Evolutionary conservation across 2,329 filamentous ascomycete species (phyloP), one percentile per base, ranked within the genome.

Genomic region (Beauveria scarabaeidicola): DNA sequence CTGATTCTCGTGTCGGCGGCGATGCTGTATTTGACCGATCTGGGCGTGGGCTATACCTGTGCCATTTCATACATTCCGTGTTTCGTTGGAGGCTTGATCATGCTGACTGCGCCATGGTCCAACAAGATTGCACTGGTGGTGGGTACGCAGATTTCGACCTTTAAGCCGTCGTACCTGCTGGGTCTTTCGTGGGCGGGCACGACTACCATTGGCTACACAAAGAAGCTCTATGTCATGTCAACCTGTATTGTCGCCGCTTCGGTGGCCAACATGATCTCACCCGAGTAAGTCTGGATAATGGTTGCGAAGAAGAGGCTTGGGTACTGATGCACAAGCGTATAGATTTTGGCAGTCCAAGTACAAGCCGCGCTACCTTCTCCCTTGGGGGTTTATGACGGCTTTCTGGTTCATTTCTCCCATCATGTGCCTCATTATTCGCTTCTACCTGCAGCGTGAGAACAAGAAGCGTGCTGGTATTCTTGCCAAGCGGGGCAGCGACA

Each of bases 111-210:
- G 1, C 64, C 65, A 3, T 69, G 67, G 66, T 65, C 64, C 6
- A 66, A 69, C 58, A 69, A 69, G 40, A 61, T 69, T 43, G 66
- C 66, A 2, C 63, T 69, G 10, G 65, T 69, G 2, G 66, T 69
- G 6, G 67, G 67, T 10, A 68, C 67, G 3, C 66, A 69, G 44
- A 66, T 69, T 27, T 68, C 67, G 9, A 68, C 67, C 2, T 69
- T 69, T 52, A 69, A 69, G 60, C 67, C 66, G 1, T 69, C 67
- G 2, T 69, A 68, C 48, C 62, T 69, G 11, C 60, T 68, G 8
- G 66, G 66, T 9, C 62, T 69, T 11, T 67, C 65, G 23, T 69
- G 66, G 66, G 66, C 66, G 5, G 65, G 65, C 5, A 67, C 64
- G 1, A 64, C 65, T 2, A 67, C 65, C 3, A 62, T 58, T 10